Conservation (phyloP, 2,329 filamentous ascomycete genomes). For the Phaeosphaeriaceae sp. region DNA sequence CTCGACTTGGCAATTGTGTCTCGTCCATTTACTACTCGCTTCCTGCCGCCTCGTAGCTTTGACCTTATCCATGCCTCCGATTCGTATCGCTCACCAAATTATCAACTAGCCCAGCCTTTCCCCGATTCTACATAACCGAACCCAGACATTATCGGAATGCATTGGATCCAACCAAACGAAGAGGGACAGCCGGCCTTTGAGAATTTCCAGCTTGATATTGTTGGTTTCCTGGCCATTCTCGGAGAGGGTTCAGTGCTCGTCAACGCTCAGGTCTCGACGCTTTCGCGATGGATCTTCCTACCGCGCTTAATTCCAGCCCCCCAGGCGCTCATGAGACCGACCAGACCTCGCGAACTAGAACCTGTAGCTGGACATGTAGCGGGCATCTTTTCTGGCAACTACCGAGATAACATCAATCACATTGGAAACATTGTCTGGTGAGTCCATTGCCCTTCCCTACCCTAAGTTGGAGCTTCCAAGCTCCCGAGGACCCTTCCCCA, state of each 20-base stretch:
- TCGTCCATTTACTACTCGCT: constrained; percentile 22
- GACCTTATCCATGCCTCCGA: constrained; percentile 28
- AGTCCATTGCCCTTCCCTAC: constrained; percentile 7
- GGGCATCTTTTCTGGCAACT: constrained; percentile 57
- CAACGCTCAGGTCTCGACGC: constrained; percentile 58
- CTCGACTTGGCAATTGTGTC: constrained; percentile 18
- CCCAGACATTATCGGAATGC: constrained; percentile 26
- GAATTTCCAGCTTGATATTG: constrained; percentile 61
- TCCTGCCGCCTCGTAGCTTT: constrained; percentile 13
- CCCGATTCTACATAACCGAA: constrained; percentile 1
- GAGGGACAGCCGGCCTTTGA: constrained; percentile 32
- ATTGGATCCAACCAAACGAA: constrained; percentile 43
- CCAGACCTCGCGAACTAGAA: constrained; percentile 52
- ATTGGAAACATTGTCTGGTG: constrained; percentile 57
- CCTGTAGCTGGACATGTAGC: constrained; percentile 51
- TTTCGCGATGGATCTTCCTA: constrained; percentile 58
- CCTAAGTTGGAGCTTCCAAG: neutral
- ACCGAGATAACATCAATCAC: constrained; percentile 55
- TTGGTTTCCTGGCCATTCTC: constrained; percentile 62
- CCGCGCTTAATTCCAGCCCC: constrained; percentile 60
- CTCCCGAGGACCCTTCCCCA: constrained; percentile 10
- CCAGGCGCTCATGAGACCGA: constrained; percentile 57
- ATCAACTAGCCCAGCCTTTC: neutral
- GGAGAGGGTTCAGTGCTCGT: constrained; percentile 59
- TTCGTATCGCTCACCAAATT: constrained; percentile 15